Conservation (phyloP, 1,139 yeast species). For the Zygoascus meyerae region DNA sequence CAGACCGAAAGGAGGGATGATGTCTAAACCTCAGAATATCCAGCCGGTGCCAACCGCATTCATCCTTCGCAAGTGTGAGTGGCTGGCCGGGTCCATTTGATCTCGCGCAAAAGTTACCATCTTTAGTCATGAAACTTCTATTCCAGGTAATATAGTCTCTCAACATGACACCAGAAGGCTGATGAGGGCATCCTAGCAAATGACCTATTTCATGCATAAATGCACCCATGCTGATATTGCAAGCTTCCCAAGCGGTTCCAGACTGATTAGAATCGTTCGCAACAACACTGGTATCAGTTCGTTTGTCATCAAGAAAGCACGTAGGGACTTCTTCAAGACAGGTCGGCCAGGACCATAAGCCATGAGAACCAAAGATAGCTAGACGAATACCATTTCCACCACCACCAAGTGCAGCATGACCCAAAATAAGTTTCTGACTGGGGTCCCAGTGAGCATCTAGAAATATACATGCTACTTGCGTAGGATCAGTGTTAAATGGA, state of each 20-base stretch:
- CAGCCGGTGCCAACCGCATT: constrained; percentile 81
- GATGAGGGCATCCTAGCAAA: constrained; percentile 85
- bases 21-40: constrained; percentile 71
- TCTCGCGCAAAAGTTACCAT: constrained; percentile 47
- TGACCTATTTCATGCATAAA: constrained; percentile 96
- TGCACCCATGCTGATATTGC: constrained; percentile 84
- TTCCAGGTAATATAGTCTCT: constrained; percentile 79
- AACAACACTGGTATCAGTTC: constrained; percentile 57
- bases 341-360: constrained; percentile 84
- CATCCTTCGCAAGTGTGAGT: constrained; percentile 53
- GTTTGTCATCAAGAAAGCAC: constrained; percentile 65
- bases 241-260: constrained; percentile 86
- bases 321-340: constrained; percentile 64
- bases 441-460: constrained; percentile 83
- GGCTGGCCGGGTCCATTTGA: constrained; percentile 41
- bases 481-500: constrained; percentile 49
- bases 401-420: constrained; percentile 96
- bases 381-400: constrained; percentile 62
- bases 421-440: constrained; percentile 51
- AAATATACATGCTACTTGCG: constrained; percentile 79
- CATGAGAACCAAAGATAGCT: constrained; percentile 93
- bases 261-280: constrained; percentile 86
- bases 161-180: constrained; percentile 82
- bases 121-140: constrained; percentile 75
- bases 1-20: constrained; percentile 75